Conservation (phyloP, 495 filamentous ascomycete genomes). For the Penicillium angulare region DNA sequence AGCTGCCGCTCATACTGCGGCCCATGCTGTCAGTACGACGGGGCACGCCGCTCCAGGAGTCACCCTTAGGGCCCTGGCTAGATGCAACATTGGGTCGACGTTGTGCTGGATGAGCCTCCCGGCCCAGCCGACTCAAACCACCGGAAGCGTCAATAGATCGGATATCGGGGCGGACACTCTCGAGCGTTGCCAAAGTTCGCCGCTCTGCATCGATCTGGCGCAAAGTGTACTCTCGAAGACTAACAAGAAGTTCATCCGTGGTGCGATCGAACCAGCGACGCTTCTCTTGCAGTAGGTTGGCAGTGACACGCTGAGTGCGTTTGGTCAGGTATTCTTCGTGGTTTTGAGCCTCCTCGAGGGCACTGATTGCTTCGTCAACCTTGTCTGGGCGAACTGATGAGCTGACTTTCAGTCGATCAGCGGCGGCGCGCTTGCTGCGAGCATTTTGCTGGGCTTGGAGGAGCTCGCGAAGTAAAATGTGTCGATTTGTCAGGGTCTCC, state of each 20-base stretch:
- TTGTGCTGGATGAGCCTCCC: slow-evolving; percentile 76
- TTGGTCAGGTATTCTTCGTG: slow-evolving; percentile 75
- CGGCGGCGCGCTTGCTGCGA: slow-evolving; percentile 73
- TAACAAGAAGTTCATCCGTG: slow-evolving; percentile 70
- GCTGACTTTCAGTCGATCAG: slow-evolving; percentile 81
- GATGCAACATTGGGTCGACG: slow-evolving; percentile 75
- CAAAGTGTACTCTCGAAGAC: slow-evolving; percentile 87
- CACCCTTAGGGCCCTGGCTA: slow-evolving; percentile 91
- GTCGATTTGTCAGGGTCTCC: slow-evolving; percentile 96
- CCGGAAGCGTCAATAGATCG: slow-evolving; percentile 87
- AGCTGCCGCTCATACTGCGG: slow-evolving; percentile 72
- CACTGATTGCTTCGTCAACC: slow-evolving; percentile 90
- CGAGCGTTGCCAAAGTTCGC: slow-evolving; percentile 85
- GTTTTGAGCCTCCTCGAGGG: slow-evolving; percentile 80
- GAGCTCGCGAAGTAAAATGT: slow-evolving; percentile 95
- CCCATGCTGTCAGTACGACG: slow-evolving; percentile 73
- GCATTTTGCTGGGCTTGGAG: slow-evolving; percentile 81
- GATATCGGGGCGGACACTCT: slow-evolving; percentile 89
- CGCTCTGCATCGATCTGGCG: slow-evolving; percentile 96
- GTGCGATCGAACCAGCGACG: slow-evolving; percentile 90
- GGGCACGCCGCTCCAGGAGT: slow-evolving; percentile 95
- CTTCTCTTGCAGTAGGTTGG: slow-evolving; percentile 84
- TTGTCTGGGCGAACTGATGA: slow-evolving; percentile 86
- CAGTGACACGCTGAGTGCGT: slow-evolving; percentile 83
- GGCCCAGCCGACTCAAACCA: slow-evolving; percentile 81